Evolutionary conservation across 345 rosid species (phyloP), one percentile per base, ranked within the genome.

Genomic region (Citrus australasica): DNA sequence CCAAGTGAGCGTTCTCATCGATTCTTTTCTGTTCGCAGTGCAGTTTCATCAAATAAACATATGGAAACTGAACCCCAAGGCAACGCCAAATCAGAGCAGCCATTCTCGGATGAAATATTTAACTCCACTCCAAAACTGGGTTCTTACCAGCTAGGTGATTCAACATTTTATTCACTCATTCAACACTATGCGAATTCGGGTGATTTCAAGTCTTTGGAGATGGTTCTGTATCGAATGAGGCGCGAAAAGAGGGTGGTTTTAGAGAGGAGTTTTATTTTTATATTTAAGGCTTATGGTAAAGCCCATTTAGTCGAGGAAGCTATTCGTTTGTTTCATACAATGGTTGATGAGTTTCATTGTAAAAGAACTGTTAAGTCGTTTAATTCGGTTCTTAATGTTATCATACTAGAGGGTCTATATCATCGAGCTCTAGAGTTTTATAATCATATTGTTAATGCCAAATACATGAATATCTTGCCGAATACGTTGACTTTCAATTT

Each of bases 351-450:
- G 65, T 94, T 91, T 81, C 89, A 65, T 2, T 96, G 99, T 81
- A 94, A 80, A 84, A 88, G 93, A 24, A 90, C 85, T 1, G 92
- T 94, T 19, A 89, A 81, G 82, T 94, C 98, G 2, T 94, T 96
- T 84, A 96, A 96, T 86, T 92, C 97, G 9, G 97, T 92, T 53
- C 86, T 96, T 56, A 92, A 94, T 75, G 88, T 94, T 60, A 84
- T 92, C 79, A 78, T 88, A 76, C 88, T 86, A 27, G 93, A 84
- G 28, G 90, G 94, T 71, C 82, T 84, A 32, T 88, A 85, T 73
- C 51, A 58, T 67, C 93, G 84, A 2, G 97, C 92, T 21, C 81
- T 96, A 75, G 92, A 92, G 86, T 92, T 94, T 84, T 87, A 88
- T 83, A 84, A 87, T 73, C 69, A 73, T 51, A 90, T 86, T 72